A percentile compares a stretch with the other conserved stretches of the same genome.
These are phyloP conservation scores for Aaosphaeria arxii DNA, from an alignment of 2,329 filamentous ascomycete species.

Conservation along the genomic window DNA sequence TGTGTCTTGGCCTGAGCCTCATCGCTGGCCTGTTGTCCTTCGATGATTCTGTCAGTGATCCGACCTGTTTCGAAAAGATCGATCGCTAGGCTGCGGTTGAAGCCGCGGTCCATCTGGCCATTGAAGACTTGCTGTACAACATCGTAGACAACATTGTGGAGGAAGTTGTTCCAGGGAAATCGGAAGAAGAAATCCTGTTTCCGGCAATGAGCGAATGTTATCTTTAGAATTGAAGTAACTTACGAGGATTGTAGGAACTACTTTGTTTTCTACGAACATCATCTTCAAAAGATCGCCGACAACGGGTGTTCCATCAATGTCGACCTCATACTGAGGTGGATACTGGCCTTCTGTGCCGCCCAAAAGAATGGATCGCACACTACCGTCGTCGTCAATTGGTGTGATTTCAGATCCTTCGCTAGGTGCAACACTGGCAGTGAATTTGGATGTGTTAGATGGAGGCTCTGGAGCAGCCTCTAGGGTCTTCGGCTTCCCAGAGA, in stretches of 20 bases:
- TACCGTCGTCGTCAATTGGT: conserved; percentile 35
- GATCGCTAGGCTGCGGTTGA: conserved; percentile 83
- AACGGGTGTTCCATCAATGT: conserved; percentile 67
- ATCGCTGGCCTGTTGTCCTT: conserved; percentile 84
- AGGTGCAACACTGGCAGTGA: conserved; percentile 22
- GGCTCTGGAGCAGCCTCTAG: conserved; percentile 19
- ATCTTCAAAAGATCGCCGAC: conserved; percentile 95
- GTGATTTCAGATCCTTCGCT: conserved; percentile 34
- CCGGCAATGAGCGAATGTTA: no score
- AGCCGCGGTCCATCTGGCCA: conserved; percentile 93
- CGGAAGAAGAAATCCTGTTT: conserved; percentile 93
- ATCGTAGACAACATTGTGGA: conserved; percentile 98
- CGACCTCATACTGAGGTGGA: conserved; percentile 51
- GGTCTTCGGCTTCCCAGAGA: conserved; percentile 43
- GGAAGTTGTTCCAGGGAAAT: conserved; percentile 99
- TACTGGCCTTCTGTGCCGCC: conserved; percentile 26
- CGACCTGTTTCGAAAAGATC: conserved; percentile 90
- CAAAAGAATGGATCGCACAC: conserved; percentile 32
- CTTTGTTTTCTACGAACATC: conserved; percentile 90
- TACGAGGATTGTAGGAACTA: conserved; percentile 94
- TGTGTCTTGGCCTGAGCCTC: conserved; percentile 78
- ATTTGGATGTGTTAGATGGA: conserved; percentile 26
- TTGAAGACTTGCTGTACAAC: conserved; percentile 99
- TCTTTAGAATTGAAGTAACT: conserved; percentile 35
- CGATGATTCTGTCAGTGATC: conserved; percentile 86